A percentile compares a stretch with the other conserved stretches of the same genome.
Conservation (phyloP, 257 asterid species). For the Salvia miltiorrhiza region DNA sequence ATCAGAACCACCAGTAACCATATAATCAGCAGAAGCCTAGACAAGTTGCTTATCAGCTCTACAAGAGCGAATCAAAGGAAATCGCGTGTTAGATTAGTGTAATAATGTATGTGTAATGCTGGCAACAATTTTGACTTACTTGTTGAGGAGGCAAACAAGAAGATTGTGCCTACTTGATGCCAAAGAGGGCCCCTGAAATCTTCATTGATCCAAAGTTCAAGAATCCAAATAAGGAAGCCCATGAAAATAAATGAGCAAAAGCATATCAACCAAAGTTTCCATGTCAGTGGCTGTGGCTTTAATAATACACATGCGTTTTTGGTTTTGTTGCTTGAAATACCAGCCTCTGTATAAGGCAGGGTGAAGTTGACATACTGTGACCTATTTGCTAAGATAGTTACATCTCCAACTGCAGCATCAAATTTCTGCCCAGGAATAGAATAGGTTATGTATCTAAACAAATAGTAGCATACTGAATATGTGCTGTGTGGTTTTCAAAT, state of each 20-base stretch:
- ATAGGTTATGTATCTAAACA: background rate
- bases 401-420: constrained; percentile 41
- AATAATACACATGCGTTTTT: no score
- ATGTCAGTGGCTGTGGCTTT: no score
- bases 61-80: background rate
- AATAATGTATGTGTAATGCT: background rate
- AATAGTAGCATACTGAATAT: background rate
- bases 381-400: constrained; percentile 32
- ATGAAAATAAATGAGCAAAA: constrained; percentile 30
- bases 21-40: constrained; percentile 33
- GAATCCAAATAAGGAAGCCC: constrained; percentile 31
- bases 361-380: no score
- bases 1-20: constrained; percentile 48
- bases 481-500: background rate
- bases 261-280: constrained; percentile 37
- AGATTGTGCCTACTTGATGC: constrained; percentile 43
- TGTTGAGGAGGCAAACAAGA: constrained; percentile 60
- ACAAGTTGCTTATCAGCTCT: constrained; percentile 36
- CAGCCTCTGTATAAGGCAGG: no score
- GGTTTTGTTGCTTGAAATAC: no score
- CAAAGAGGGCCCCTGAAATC: constrained; percentile 36
- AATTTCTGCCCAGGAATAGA: constrained; percentile 22
- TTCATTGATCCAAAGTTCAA: constrained; percentile 34
- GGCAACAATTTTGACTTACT: constrained; percentile 25
- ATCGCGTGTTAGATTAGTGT: background rate